These are phyloP conservation scores for Colletotrichum incanum DNA, from an alignment of 2,329 filamentous ascomycete genomes.

Conservation along the genomic window DNA sequence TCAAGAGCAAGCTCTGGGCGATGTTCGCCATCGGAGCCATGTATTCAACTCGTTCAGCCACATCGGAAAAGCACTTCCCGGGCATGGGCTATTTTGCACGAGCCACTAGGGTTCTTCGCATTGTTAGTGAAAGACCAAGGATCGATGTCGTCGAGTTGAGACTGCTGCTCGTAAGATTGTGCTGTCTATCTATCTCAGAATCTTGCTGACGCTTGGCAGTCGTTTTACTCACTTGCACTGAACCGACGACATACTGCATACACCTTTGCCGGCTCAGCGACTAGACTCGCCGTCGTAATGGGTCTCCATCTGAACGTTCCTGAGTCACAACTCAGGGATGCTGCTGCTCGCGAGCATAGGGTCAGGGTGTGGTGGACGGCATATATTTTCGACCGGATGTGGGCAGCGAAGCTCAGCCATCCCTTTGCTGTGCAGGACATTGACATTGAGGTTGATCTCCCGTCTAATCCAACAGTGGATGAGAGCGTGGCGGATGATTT, in stretches of 20 bases:
- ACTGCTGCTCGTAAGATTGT: constrained; percentile 58
- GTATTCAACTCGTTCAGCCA: constrained; percentile 58
- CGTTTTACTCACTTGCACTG: constrained; percentile 60
- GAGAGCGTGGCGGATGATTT: constrained; percentile 50
- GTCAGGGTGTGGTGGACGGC: constrained; percentile 61
- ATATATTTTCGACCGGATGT: constrained; percentile 63
- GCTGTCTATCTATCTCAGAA: background rate
- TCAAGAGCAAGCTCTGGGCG: constrained; percentile 59
- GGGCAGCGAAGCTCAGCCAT: constrained; percentile 64
- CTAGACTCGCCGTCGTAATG: constrained; percentile 60
- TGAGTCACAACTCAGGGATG: constrained; percentile 57
- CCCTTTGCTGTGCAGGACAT: constrained; percentile 64
- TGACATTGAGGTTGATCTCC: constrained; percentile 62
- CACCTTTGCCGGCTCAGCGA: constrained; percentile 59
- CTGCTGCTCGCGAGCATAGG: constrained; percentile 55
- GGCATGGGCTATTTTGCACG: constrained; percentile 61
- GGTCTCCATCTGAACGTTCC: constrained; percentile 60
- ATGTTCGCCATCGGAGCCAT: constrained; percentile 63
- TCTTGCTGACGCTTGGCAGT: constrained; percentile 48
- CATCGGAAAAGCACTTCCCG: constrained; percentile 55
- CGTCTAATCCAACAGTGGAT: constrained; percentile 53
- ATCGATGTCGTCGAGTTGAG: constrained; percentile 61
- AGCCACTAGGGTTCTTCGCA: constrained; percentile 56
- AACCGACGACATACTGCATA: constrained; percentile 63
- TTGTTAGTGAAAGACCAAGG: constrained; percentile 59